phyloP scores from a whole-genome alignment of 345 rosid species.

The Pistacia atlantica region DNA sequence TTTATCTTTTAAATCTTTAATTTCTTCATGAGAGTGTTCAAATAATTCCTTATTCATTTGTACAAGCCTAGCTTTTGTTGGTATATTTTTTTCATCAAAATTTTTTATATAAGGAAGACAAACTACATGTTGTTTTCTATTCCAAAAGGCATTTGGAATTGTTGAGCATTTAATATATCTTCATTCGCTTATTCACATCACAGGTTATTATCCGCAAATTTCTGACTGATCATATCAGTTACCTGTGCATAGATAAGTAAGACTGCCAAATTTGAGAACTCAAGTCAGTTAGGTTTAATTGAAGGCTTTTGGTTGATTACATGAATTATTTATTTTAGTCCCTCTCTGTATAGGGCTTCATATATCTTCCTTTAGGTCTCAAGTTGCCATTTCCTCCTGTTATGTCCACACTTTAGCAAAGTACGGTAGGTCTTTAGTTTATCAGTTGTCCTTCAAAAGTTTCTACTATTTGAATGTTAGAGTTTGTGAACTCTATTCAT shows the following conservation, averaged over 20 bases:
- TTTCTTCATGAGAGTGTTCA: too few species aligned
- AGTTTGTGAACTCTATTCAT: too few species aligned
- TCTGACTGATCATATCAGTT: background rate
- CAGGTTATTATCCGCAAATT: background rate
- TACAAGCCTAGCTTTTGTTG: too few species aligned
- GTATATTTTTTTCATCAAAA: too few species aligned
- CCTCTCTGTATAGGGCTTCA: background rate
- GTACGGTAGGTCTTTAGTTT: background rate
- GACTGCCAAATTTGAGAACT: background rate
- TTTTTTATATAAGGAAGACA: too few species aligned
- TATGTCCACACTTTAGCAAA: background rate
- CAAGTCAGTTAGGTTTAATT: background rate
- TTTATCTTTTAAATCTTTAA: too few species aligned
- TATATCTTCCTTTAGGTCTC: background rate
- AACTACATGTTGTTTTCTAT: too few species aligned
- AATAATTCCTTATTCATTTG: too few species aligned
- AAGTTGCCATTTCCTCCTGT: background rate
- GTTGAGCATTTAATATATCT: background rate
- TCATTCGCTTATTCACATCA: background rate
- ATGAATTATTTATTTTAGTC: background rate
- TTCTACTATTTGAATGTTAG: background rate
- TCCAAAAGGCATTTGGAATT: too few species aligned
- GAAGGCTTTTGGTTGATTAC: background rate
- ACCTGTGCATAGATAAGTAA: background rate
- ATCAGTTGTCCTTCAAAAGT: background rate